Base-by-base conservation (phyloP, 495 filamentous ascomycete species). In the Lasiosphaeria hispida region DNA sequence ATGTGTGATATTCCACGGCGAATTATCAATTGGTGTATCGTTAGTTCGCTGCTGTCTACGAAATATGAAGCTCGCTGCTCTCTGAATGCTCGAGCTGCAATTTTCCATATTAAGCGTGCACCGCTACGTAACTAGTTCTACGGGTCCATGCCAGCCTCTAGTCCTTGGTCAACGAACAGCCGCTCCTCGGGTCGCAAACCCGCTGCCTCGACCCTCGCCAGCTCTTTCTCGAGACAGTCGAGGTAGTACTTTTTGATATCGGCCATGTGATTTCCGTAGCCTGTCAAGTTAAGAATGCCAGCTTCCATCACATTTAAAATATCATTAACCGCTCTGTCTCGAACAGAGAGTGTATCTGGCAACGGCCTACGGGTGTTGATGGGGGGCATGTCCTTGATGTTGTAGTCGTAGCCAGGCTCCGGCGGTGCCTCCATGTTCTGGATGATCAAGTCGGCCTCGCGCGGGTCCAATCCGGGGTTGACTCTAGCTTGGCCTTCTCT, bases 401-500 rank as follows among this genome's bases (percentile, higher is more conserved):
- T 68, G 58, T 70, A 72, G 44, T 70, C 55, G 39, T 45, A 37
- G 7, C 58, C 53, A 2, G 55, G 53, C 5, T 36, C 15, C 5
- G 67, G 64, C 8, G 58, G 57, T 13, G 66, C 63, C 39, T 58
- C 60, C 68, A 74, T 71, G 55, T 61, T 65, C 19, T 11, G 15
- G 10, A 74, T 56, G 13, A 70, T 53, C n/a, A 9, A 13, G 48
- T 72, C 66, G 9, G 55, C 54, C 52, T 72, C 71, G 10, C 39
- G 42, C 4, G 52, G 50, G 14, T 50, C 14, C 43, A 70, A 18
- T 1, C 48, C 61, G 0, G 55, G 43, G 17, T 44, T 50, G 41
- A 23, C 19, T 5, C 39, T 47, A 10, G 49, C 38, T 18, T 39
- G 39, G 9, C 83, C 83, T 62, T 87, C 82, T n/a, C 88, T 83